Percentiles rank a stretch among this genome's conserved stretches.
phyloP scores from a whole-genome alignment of 495 filamentous ascomycete species.

The Podospora appendiculata region DNA sequence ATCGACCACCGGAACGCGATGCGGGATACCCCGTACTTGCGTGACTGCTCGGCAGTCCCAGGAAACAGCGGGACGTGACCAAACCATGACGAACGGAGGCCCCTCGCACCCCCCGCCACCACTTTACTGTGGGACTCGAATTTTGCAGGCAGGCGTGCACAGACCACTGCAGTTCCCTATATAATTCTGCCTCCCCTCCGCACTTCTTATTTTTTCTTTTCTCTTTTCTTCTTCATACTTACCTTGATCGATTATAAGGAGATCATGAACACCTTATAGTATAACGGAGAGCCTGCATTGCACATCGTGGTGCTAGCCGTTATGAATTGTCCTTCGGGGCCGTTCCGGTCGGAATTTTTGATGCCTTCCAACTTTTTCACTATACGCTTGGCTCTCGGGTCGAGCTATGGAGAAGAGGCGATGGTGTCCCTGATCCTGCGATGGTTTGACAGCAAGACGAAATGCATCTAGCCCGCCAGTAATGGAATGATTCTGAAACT shows the following conservation, averaged over 20 bases:
- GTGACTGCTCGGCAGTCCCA: too few relatives aligned
- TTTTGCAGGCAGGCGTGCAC: constrained; percentile 11
- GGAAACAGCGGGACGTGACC: too few relatives aligned
- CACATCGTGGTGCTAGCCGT: constrained; percentile 25
- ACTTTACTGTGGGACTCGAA: not conserved
- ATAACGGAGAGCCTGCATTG: constrained; percentile 27
- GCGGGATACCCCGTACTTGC: too few relatives aligned
- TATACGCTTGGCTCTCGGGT: constrained; percentile 15
- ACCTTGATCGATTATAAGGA: constrained; percentile 24
- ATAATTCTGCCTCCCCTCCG: constrained; percentile 1
- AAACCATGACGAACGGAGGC: too few relatives aligned
- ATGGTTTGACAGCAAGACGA: too few relatives aligned
- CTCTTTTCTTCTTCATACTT: constrained; percentile 30
- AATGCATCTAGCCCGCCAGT: too few relatives aligned
- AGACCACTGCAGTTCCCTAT: constrained; percentile 5
- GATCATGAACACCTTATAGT: constrained; percentile 22
- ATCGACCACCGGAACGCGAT: too few relatives aligned
- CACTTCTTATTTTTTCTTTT: constrained; percentile 9
- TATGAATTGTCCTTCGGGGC: constrained; percentile 32
- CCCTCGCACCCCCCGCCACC: not conserved
- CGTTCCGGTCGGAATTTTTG: constrained; percentile 33
- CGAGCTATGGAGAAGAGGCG: constrained; percentile 22
- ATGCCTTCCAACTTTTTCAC: constrained; percentile 18
- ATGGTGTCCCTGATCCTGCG: too few relatives aligned
- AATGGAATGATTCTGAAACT: too few relatives aligned